A percentile compares a stretch with the other conserved stretches of the same genome.
These are phyloP conservation scores for Raffaelea deltoideospora DNA, from an alignment of 2,329 filamentous ascomycete species.

Conservation along the genomic window DNA sequence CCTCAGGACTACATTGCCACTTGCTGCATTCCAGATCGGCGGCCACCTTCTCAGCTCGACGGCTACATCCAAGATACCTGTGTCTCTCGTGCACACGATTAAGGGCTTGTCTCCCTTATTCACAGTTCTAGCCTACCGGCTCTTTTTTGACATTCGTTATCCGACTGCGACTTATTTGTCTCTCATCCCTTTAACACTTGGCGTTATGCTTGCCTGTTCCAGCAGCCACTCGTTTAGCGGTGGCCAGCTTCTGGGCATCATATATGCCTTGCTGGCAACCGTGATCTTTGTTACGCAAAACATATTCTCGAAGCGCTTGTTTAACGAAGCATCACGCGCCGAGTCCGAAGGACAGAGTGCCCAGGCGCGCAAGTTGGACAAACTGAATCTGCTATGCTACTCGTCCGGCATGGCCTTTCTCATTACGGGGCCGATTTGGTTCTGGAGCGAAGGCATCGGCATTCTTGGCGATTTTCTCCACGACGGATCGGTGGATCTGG, in stretches of 20 bases:
- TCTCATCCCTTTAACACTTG: constrained; percentile 75
- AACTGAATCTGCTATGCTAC: constrained; percentile 91
- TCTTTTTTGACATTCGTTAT: constrained; percentile 81
- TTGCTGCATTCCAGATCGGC: constrained; percentile 83
- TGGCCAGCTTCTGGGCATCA: constrained; percentile 77
- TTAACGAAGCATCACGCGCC: constrained; percentile 80
- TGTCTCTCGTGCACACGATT: constrained; percentile 95
- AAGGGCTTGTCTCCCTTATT: constrained; percentile 94
- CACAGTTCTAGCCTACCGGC: constrained; percentile 82
- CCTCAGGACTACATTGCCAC: constrained; percentile 72
- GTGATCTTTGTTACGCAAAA: constrained; percentile 96
- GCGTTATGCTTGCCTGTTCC: constrained; percentile 94
- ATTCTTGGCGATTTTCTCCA: constrained; percentile 65
- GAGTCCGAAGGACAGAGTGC: constrained; percentile 55
- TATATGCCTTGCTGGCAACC: constrained; percentile 79
- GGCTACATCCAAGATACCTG: constrained; percentile 85
- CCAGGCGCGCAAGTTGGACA: constrained; percentile 71
- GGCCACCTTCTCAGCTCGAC: constrained; percentile 90
- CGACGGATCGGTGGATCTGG: constrained; percentile 60
- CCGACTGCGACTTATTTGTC: constrained; percentile 77
- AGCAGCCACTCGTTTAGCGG: constrained; percentile 55
- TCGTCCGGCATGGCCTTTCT: constrained; percentile 89
- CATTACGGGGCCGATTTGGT: constrained; percentile 80
- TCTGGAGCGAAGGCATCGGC: constrained; percentile 73
- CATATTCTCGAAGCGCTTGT: constrained; percentile 94